A percentile compares a stretch with the other conserved stretches of the same genome.
Conservation (phyloP, 768 basidiomycete species). For the Cytidiella melzeri region DNA sequence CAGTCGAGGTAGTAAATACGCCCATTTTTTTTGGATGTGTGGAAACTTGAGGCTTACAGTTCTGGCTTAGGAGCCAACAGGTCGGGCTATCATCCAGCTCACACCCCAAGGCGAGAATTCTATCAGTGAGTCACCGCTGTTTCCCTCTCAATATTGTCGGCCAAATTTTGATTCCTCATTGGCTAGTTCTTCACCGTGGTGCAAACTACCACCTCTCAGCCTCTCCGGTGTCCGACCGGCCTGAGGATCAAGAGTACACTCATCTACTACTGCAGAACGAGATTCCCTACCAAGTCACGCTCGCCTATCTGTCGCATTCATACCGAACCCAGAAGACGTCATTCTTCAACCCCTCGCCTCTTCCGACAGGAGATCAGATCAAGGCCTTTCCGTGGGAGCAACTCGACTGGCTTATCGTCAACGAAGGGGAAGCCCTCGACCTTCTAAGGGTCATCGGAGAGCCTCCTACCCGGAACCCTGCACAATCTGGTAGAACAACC, state of each 20-base stretch:
- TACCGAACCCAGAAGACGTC: constrained; percentile 19
- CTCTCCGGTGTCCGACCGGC: constrained; percentile 18
- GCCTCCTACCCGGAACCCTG: no score
- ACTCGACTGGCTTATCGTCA: constrained; percentile 52
- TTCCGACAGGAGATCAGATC: constrained; percentile 37
- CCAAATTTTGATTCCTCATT: no score
- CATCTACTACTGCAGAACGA: constrained; percentile 59
- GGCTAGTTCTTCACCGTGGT: constrained; percentile 49
- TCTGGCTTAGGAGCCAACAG: constrained; percentile 39
- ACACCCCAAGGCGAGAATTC: constrained; percentile 53
- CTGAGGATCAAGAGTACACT: no score
- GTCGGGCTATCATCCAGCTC: constrained; percentile 57
- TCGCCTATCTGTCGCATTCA: constrained; percentile 26
- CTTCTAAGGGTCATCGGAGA: constrained; percentile 10
- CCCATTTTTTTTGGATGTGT: neutral
- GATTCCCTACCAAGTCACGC: constrained; percentile 39
- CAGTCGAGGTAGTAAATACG: constrained; percentile 29
- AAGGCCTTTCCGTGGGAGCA: constrained; percentile 42
- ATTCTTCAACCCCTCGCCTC: constrained; percentile 55
- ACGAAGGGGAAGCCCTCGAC: constrained; percentile 41
- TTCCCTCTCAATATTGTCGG: no score
- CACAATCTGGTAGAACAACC: neutral
- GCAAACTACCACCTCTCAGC: constrained; percentile 45
- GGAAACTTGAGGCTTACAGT: neutral
- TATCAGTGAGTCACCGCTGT: constrained; percentile 38